Conservation (phyloP, 2,329 filamentous ascomycete species). For the Fusarium lateritium region DNA sequence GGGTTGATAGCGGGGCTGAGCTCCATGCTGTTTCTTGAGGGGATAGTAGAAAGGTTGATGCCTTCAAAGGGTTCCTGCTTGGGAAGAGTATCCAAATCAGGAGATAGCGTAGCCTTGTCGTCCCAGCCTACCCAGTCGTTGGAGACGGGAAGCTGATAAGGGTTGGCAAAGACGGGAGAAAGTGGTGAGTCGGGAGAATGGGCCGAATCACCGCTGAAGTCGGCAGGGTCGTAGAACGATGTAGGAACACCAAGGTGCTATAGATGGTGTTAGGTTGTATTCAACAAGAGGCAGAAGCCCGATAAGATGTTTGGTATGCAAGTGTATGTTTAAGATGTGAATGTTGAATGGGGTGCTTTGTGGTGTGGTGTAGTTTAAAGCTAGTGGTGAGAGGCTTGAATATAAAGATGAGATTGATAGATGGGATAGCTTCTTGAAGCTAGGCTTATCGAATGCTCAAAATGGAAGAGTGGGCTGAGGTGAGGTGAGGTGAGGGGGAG, state of each 20-base stretch:
- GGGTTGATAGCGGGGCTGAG: constrained; percentile 50
- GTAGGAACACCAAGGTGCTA: constrained; percentile 42
- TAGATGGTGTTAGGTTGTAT: constrained; percentile 38
- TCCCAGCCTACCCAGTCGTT: constrained; percentile 50
- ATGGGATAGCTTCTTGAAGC: constrained; percentile 25
- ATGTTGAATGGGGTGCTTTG: constrained; percentile 39
- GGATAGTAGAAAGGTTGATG: constrained; percentile 48
- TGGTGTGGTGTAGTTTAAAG: constrained; percentile 27
- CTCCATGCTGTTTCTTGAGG: constrained; percentile 48
- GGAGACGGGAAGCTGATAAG: constrained; percentile 49
- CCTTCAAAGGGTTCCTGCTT: constrained; percentile 50
- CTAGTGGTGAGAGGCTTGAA: constrained; percentile 36
- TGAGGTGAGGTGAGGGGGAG: constrained; percentile 43
- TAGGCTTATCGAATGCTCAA: constrained; percentile 32
- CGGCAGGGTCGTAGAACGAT: constrained; percentile 49
- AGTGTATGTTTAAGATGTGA: not conserved
- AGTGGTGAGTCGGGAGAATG: constrained; percentile 50
- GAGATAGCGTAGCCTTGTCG: constrained; percentile 49
- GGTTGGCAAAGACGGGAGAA: constrained; percentile 48
- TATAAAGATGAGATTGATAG: constrained; percentile 41
- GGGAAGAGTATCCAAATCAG: constrained; percentile 47
- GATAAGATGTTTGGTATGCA: not conserved
- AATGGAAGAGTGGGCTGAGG: constrained; percentile 42
- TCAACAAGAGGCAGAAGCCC: constrained; percentile 9
- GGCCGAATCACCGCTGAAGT: constrained; percentile 49